Base-by-base conservation (phyloP, 1,284 basidiomycete genomes). In the Apiotrichum akiyoshidainum region DNA sequence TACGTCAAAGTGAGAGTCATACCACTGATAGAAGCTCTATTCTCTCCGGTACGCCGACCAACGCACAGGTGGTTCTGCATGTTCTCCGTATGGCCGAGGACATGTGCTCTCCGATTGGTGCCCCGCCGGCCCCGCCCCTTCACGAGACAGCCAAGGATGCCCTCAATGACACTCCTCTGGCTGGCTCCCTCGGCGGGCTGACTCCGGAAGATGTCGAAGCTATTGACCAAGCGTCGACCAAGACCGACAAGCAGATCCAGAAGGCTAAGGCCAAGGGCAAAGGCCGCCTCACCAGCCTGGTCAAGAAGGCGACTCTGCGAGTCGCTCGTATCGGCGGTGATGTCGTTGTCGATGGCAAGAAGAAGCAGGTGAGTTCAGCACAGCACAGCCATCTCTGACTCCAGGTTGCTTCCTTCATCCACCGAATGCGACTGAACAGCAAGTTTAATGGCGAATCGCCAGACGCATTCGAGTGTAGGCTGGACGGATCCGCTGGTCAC, bases 41-140 rank as follows among this genome's bases (percentile, higher is more conserved):
- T 41, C 69, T 84, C 17, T 79, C 75, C 22, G 78, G 81, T 12
- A 82, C 83, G 0, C 84, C 84, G 4, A 85, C 83, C 48, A 81
- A 85, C 61, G 82, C 83, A 6, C 84, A 85, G 63, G 77, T 84
- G 42, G 81, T 82, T 0, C 70, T 84, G 5, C 81, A 83, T 35
- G 68, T 84, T 34, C 70, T 84, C 4, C 78, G 83, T 16, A 78
- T 83, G 33, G 80, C 78, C 8, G 83, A 84, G 63, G 74, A 73
- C 0, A 60, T 71, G 39, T 49, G 65, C 31, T 56, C 66, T 19
- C 78, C 78, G 11, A 61, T 79, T 1, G 77, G 77, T 13, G 66
- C 74, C 52, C 76, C 78, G 16, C 77, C 76, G 17, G 81, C 70
- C 80, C 81, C 6, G 65, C 84, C 45, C 69, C 83, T 16, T 79